phyloP scores from a whole-genome alignment of 805 yeast species.

The Hanseniaspora singularis region DNA sequence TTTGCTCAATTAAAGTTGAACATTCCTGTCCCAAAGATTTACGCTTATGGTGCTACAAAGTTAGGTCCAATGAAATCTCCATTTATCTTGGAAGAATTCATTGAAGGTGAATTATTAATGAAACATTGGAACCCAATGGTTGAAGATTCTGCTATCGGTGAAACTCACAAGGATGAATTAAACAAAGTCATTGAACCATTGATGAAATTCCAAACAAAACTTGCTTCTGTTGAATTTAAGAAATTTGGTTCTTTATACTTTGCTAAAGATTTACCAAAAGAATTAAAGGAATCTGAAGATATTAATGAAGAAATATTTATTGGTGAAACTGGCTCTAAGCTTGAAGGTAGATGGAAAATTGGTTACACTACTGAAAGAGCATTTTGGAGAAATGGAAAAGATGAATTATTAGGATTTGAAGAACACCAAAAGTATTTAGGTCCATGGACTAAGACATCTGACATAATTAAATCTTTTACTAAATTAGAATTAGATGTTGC shows the following conservation, averaged over 20 bases:
- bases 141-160: constrained; percentile 40
- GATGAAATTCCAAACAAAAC: constrained; percentile 49
- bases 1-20: constrained; percentile 55
- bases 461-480: constrained; percentile 54
- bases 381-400: constrained; percentile 49
- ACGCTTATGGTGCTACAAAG: constrained; percentile 48
- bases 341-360: constrained; percentile 67
- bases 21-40: constrained; percentile 60
- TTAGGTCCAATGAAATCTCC: constrained; percentile 60
- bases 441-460: constrained; percentile 65
- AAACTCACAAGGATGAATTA: constrained; percentile 38
- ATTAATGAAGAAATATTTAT: constrained; percentile 35
- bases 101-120: constrained; percentile 76
- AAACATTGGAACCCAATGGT: constrained; percentile 79
- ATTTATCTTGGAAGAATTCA: constrained; percentile 66
- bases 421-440: constrained; percentile 48
- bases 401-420: constrained; percentile 39
- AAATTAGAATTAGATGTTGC: constrained; percentile 52
- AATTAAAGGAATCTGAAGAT: constrained; percentile 24
- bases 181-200: constrained; percentile 58
- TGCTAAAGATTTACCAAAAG: constrained; percentile 44
- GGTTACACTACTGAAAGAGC: constrained; percentile 81
- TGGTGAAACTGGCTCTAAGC: constrained; percentile 42
- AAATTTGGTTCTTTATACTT: constrained; percentile 76
- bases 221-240: constrained; percentile 50